Base-by-base conservation (phyloP, 805 yeast genomes). In the Wickerhamiella australiensis region DNA sequence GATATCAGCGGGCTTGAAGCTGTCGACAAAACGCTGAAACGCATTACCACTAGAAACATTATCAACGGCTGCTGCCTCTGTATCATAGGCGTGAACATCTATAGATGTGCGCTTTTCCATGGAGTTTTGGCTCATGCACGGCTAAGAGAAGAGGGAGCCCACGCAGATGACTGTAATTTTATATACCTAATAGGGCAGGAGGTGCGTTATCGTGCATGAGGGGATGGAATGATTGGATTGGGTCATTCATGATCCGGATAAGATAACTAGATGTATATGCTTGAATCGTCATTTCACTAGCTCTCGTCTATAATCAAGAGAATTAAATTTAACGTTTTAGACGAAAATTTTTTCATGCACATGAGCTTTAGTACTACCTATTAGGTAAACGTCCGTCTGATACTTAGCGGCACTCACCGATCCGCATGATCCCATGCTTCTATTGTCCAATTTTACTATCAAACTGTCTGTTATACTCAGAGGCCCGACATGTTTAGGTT, bases 1-100 rank as follows among this genome's bases (percentile, higher is more conserved):
- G 17, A 50, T 9, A 3, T 18, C 77, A 80, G 51, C 54, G 2
- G 49, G 47, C 45, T 52, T 52, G 50, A 52, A 52, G 18, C 54
- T 48, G 27, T 48, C 48, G n/a, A 42, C 42, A 15, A 48, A 46
- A 8, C 50, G 46, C n/a, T 22, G 42, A 9, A 37, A 20, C 13
- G 4, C 6, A 17, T 33, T 21, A 25, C 29, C 23, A 11, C 22
- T 17, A 18, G 17, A 18, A 6, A 7, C 33, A 12, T n/a, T 25
- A 18, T 33, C 46, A 22, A 42, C 15, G 21, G 22, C 20, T 6
- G 42, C 35, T 4, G 46, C 50, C 46, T 47, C 45, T 21, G 27
- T 27, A 23, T 47, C 42, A 15, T 40, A 45, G 12, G 40, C 15
- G 22, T 44, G 20, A 33, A 33, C 38, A 33, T 33, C 38, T n/a